Evolutionary conservation across 2,329 filamentous ascomycete species (phyloP).

Genomic region (Cladosporium sp.): DNA sequence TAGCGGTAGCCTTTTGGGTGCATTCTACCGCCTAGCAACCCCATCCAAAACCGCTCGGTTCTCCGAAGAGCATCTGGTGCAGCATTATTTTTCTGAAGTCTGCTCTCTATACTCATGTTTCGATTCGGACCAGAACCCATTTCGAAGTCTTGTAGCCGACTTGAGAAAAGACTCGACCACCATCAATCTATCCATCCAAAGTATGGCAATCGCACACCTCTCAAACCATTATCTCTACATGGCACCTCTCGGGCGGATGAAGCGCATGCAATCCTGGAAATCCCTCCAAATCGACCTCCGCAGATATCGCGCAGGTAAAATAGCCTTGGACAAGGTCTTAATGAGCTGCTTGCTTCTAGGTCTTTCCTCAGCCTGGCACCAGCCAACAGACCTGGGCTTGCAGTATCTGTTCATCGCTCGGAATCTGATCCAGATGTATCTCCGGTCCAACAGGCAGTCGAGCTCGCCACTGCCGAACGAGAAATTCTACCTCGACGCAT

Average conservation of each 20-base stretch:
- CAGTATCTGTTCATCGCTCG: constrained; percentile 48
- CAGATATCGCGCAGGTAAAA: constrained; percentile 38
- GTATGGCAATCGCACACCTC: constrained; percentile 59
- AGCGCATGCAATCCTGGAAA: constrained; percentile 49
- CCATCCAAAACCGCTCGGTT: constrained; percentile 27
- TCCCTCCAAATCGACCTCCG: constrained; percentile 47
- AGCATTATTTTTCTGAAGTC: constrained; percentile 61
- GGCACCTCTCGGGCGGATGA: constrained; percentile 45
- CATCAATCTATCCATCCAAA: constrained; percentile 58
- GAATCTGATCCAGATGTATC: constrained; percentile 31
- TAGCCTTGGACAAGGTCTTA: constrained; percentile 47
- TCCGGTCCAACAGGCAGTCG: constrained; percentile 38
- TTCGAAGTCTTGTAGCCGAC: constrained; percentile 53
- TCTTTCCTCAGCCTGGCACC: constrained; percentile 57
- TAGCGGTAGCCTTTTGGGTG: constrained; percentile 17
- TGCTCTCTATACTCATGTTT: constrained; percentile 60
- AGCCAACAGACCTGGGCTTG: constrained; percentile 51
- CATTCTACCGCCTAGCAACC: constrained; percentile 22
- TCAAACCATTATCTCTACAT: constrained; percentile 54
- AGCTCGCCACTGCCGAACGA: constrained; percentile 33
- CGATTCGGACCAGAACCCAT: constrained; percentile 58
- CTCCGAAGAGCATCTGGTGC: constrained; percentile 45
- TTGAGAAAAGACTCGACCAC: constrained; percentile 55
- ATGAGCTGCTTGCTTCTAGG: constrained; percentile 56
- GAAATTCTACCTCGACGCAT: constrained; percentile 50